Evolutionary conservation across 495 filamentous ascomycete genomes (phyloP), one percentile per base, ranked within the genome.

Genomic region (Durotheca rogersii): DNA sequence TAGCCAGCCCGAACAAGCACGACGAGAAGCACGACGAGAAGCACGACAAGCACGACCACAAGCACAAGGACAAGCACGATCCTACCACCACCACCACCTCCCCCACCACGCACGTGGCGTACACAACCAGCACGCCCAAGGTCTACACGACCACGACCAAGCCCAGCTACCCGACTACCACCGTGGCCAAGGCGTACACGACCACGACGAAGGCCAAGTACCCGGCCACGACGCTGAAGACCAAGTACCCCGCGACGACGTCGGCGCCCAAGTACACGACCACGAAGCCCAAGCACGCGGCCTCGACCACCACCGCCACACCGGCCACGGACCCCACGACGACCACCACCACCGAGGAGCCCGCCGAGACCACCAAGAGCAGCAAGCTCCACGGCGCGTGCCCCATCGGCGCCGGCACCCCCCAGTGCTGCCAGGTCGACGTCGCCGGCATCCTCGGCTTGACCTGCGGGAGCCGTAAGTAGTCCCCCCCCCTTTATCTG

Each of bases 361-460:
- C 12, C 36, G 6, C 14, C 32, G 2, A 14, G n/a, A 7, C 14
- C 32, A 9, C 23, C 23, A 27, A 53, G 43, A 43, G 44, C 9
- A 3, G 6, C 14, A 14, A 37, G 11, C 53, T 49, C 29, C 56
- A 49, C 10, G 14, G 17, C n/a, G 6, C 15, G 12, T 45, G 34
- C 37, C 53, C 47, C 4, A 12, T 41, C 1, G 38, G 7, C 41
- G n/a, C 35, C 47, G 2, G 17, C 30, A 18, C 15, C 34, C 23
- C 55, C 18, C 7, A 14, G 6, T 59, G 56, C 46, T 59, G 56
- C 46, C 56, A 59, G 35, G 21, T 54, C 3, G 56, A 59, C 20
- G 17, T 54, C 0, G 56, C 50, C 21, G 50, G 50, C 1, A 40
- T 59, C 31, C 12, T 59, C 12, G 56, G 54, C 32, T 30, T 59